Evolutionary conservation across 148 eudicot genomes (phyloP).

Genomic region (Fagopyrum homotropicum): DNA sequence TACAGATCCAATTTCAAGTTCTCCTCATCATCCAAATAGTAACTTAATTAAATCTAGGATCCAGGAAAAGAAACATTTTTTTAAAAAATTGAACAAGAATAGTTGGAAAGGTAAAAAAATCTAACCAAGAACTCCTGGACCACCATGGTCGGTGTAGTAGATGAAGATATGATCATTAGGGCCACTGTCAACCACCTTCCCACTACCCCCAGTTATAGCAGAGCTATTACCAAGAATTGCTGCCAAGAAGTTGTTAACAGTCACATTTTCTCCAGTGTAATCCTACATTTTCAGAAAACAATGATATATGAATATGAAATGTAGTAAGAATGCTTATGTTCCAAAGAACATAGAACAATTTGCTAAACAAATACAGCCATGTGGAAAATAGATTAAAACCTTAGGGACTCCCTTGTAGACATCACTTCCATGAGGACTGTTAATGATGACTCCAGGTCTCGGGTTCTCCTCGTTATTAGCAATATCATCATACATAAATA

Average conservation of each 20-base stretch:
- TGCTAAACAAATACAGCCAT: neutral
- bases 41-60: neutral
- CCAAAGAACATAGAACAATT: neutral
- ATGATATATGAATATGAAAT: neutral
- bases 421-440: conserved; percentile 33
- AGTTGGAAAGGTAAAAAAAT: neutral
- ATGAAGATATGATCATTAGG: conserved; percentile 41
- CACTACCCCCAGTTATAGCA: conserved; percentile 38
- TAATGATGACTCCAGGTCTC: conserved; percentile 34
- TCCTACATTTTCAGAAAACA: conserved; percentile 19
- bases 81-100: neutral
- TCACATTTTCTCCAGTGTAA: conserved; percentile 38
- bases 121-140: conserved; percentile 43
- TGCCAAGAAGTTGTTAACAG: conserved; percentile 35
- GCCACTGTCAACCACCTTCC: conserved; percentile 42
- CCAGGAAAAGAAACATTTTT: neutral
- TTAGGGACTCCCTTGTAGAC: conserved; percentile 47
- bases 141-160: conserved; percentile 41
- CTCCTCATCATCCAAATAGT: neutral
- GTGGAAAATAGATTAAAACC: conserved; percentile 17
- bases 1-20: neutral
- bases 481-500: conserved; percentile 62
- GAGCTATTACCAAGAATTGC: conserved; percentile 33
- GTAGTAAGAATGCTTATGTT: no score
- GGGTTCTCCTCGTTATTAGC: conserved; percentile 41